These are phyloP conservation scores for Xanthoconium separans DNA, from an alignment of 1,284 basidiomycete genomes.

Conservation along the genomic window DNA sequence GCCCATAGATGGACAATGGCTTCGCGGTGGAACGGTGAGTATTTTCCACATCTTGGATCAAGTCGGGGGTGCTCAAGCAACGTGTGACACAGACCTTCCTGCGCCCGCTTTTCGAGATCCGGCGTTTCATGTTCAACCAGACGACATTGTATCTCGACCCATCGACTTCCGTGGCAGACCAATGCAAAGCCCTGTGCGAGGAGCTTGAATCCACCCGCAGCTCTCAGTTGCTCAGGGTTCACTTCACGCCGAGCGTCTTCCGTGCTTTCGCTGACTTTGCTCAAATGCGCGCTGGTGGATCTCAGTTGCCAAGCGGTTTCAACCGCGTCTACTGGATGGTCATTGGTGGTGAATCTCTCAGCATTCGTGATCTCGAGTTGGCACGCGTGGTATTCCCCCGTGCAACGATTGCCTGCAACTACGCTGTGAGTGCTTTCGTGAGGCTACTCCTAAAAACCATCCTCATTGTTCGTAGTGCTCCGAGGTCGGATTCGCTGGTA, in stretches of 20 bases:
- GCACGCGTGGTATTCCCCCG: constrained; percentile 20
- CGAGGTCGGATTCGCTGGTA: constrained; percentile 29
- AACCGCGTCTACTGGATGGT: constrained; percentile 30
- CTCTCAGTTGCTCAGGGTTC: constrained; percentile 24
- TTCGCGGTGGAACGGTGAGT: constrained; percentile 28
- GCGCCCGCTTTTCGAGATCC: constrained; percentile 29
- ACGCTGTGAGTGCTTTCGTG: constrained; percentile 18
- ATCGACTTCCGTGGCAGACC: constrained; percentile 24
- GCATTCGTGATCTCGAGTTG: constrained; percentile 21
- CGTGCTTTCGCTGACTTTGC: constrained; percentile 26
- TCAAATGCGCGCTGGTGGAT: constrained; percentile 16
- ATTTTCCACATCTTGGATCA: neutral
- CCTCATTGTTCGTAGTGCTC: constrained; percentile 20
- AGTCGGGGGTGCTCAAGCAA: neutral
- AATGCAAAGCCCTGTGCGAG: constrained; percentile 23
- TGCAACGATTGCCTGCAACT: constrained; percentile 30
- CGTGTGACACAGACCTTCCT: constrained; percentile 21
- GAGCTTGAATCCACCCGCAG: constrained; percentile 24
- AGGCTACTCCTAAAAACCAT: neutral
- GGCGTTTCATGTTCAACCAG: constrained; percentile 31
- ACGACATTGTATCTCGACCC: constrained; percentile 28
- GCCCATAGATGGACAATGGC: constrained; percentile 28
- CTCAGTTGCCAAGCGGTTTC: constrained; percentile 20
- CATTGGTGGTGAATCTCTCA: constrained; percentile 28
- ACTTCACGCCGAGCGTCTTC: constrained; percentile 29